phyloP scores from a whole-genome alignment of 257 asterid genomes.

The Gentiana macrophylla region DNA sequence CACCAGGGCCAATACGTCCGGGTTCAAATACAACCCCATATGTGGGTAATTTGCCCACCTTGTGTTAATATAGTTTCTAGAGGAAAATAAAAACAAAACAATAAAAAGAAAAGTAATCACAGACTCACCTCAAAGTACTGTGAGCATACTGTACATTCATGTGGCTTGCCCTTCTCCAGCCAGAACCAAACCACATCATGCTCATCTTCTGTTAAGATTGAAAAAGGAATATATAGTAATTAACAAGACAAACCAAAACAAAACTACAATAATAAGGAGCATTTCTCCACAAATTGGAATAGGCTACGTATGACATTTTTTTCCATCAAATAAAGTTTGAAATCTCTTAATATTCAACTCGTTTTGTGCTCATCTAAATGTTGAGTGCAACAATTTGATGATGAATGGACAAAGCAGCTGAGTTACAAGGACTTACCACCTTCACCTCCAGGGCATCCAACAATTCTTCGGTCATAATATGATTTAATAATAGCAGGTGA shows the following conservation, averaged over 20 bases:
- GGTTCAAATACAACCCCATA: too few relatives aligned
- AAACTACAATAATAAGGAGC: not conserved
- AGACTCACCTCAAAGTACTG: constrained; percentile 84
- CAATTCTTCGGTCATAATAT: constrained; percentile 66
- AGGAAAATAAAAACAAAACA: too few relatives aligned
- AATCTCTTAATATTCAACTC: not conserved
- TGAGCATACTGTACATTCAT: constrained; percentile 92
- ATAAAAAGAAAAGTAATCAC: not conserved
- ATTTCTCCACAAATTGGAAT: too few relatives aligned
- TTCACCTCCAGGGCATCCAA: constrained; percentile 91
- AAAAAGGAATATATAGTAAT: constrained; percentile 2
- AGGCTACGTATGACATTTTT: too few relatives aligned
- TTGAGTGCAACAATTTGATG: not conserved
- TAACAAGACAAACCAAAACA: constrained; percentile 2
- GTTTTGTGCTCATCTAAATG: not conserved
- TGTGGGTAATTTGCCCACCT: too few relatives aligned
- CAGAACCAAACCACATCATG: constrained; percentile 99
- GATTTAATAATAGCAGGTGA: constrained; percentile 74
- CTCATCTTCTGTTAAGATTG: constrained; percentile 65
- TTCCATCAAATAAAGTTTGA: too few relatives aligned
- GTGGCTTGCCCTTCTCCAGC: constrained; percentile 92
- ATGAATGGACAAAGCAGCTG: not conserved
- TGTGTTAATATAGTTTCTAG: too few relatives aligned
- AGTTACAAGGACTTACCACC: constrained; percentile 48
- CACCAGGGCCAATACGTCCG: too few relatives aligned